A percentile compares a stretch with the other conserved stretches of the same genome.
Conservation (phyloP, 1,139 yeast genomes). For the Kodamaea anthophila region DNA sequence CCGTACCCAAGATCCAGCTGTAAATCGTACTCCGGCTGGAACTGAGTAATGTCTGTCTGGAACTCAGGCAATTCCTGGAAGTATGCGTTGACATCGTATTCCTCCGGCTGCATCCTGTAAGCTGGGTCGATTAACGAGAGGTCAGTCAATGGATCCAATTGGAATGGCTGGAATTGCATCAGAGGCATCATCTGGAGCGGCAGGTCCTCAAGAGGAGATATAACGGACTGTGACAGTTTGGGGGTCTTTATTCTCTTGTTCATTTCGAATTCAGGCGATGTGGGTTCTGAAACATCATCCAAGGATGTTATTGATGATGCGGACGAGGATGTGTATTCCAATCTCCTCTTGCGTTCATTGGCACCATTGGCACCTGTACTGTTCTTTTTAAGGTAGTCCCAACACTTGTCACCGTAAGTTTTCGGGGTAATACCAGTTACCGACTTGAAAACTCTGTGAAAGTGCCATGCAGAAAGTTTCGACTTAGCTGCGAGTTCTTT, state of each 20-base stretch:
- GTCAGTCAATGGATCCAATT: conserved; percentile 2
- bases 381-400: conserved; percentile 46
- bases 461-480: conserved; percentile 88
- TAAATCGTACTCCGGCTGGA: too few relatives aligned
- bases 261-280: conserved; percentile 2
- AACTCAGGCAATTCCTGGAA: conserved; percentile 4
- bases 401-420: conserved; percentile 83
- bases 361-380: background rate
- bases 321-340: conserved; percentile 1
- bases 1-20: too few relatives aligned
- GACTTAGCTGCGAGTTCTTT: conserved; percentile 84
- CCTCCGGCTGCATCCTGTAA: conserved; percentile 1
- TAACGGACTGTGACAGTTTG: conserved; percentile 1
- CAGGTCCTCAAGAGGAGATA: background rate
- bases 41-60: too few relatives aligned
- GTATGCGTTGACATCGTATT: background rate
- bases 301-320: background rate
- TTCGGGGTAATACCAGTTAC: conserved; percentile 85
- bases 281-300: conserved; percentile 1
- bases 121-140: conserved; percentile 1
- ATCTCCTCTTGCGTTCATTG: conserved; percentile 2
- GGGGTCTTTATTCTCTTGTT: conserved; percentile 12
- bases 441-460: conserved; percentile 80
- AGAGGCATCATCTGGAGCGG: background rate
- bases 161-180: conserved; percentile 2